phyloP scores from a whole-genome alignment of 2,329 filamentous ascomycete genomes.

The Penicillium nordicum region DNA sequence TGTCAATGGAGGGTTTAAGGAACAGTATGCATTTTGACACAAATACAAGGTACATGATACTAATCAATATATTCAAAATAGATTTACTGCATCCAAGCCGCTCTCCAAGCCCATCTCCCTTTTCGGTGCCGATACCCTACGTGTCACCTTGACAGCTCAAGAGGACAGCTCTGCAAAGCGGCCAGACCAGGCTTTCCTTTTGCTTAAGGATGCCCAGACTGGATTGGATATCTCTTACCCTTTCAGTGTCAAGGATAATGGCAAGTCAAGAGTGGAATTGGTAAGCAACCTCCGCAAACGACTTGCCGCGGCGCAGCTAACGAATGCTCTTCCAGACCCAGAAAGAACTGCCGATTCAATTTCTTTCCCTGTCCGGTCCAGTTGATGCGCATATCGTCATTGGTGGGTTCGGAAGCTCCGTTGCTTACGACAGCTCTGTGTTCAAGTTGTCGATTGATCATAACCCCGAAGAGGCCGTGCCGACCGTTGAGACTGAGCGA shows the following conservation, averaged over 20 bases:
- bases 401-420: conserved; percentile 76
- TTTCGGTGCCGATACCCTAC: conserved; percentile 68
- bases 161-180: conserved; percentile 75
- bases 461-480: conserved; percentile 59
- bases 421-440: conserved; percentile 63
- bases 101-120: conserved; percentile 64
- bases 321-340: conserved; percentile 60
- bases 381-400: conserved; percentile 79
- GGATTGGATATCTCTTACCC: conserved; percentile 86
- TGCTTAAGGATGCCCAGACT: conserved; percentile 69
- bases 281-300: conserved; percentile 52
- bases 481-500: conserved; percentile 66
- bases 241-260: conserved; percentile 77
- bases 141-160: conserved; percentile 75
- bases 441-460: conserved; percentile 69
- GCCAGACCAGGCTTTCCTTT: conserved; percentile 90
- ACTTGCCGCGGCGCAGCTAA: conserved; percentile 17
- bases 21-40: conserved; percentile 47
- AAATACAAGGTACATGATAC: neutral
- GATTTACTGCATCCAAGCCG: conserved; percentile 58
- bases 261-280: conserved; percentile 80
- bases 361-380: conserved; percentile 64
- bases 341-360: conserved; percentile 82
- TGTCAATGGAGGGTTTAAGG: conserved; percentile 51
- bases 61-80: conserved; percentile 32